phyloP scores from a whole-genome alignment of 2,329 filamentous ascomycete genomes.

The Ilyonectria sp. region DNA sequence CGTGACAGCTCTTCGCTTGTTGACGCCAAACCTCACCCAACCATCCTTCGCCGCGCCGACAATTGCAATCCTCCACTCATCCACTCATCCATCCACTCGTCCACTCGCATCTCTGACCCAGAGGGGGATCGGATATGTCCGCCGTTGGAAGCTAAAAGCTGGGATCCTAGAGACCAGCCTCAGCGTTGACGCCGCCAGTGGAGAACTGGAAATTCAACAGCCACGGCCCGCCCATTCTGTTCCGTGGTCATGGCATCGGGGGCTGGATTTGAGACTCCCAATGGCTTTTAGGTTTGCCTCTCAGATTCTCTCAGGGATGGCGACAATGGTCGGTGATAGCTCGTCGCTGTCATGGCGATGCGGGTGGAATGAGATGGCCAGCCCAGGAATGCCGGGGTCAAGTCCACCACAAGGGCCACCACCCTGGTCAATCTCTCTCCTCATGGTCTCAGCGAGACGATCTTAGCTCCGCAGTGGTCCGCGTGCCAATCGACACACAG shows the following conservation, averaged over 20 bases:
- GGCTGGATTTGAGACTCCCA: slow-evolving; percentile 2
- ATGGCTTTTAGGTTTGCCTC: slow-evolving; percentile 3
- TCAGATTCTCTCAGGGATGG: background rate
- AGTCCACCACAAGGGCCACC: slow-evolving; percentile 32
- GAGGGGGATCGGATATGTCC: slow-evolving; percentile 35
- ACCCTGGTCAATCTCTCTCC: slow-evolving; percentile 2
- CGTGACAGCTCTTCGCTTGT: slow-evolving; percentile 46
- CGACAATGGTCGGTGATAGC: slow-evolving; percentile 5
- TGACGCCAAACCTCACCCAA: slow-evolving; percentile 36
- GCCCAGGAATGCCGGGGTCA: slow-evolving; percentile 38
- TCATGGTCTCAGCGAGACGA: slow-evolving; percentile 12
- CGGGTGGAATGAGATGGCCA: slow-evolving; percentile 10
- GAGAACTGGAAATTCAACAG: background rate
- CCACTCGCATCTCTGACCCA: slow-evolving; percentile 45
- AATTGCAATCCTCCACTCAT: slow-evolving; percentile 27
- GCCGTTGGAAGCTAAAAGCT: background rate
- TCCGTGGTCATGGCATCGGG: too few relatives aligned
- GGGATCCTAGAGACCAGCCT: background rate
- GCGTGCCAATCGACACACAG: slow-evolving; percentile 23
- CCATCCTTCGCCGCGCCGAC: slow-evolving; percentile 29
- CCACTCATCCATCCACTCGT: background rate
- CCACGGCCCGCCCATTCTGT: background rate
- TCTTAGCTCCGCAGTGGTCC: slow-evolving; percentile 31
- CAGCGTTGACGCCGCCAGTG: background rate
- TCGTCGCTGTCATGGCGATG: background rate